Evolutionary conservation across 2,329 filamentous ascomycete genomes (phyloP), one percentile per base, ranked within the genome.

Genomic region (Colletotrichum aenigma): DNA sequence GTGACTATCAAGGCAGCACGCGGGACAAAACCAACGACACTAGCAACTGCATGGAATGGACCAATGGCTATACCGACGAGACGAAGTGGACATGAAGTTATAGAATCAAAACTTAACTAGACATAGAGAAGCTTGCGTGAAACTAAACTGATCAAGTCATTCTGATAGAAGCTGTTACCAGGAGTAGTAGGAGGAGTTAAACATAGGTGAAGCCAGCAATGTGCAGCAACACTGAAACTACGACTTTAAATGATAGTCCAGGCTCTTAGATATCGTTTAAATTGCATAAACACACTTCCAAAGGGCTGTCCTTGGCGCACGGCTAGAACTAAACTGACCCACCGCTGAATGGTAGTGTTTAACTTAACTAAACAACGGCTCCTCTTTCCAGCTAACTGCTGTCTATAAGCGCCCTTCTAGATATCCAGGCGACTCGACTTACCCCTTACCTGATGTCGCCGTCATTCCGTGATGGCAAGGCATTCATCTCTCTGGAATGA

Each of bases 91-190:
- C 36, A 38, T 0, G 16, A 38, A 43, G 18, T n/a, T 18, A 43
- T 1, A 43, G 38, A n/a, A 38, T 6, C 3, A n/a, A 10, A 1
- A 6, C 6, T 1, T 18, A 6, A 43, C 9, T n/a, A n/a, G 1
- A n/a, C 12, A 43, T 9, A 10, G 18, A 43, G 38, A 18, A n/a
- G 38, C 16, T 43, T 43, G 2, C 4, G 8, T 18, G 8, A n/a
- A 12, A 43, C 1, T 0, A n/a, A 18, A 12, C 0, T 18, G 9
- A 43, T 43, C 16, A 6, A n/a, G 38, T n/a, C 4, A 18, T 43
- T 9, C 3, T 43, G 0, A 18, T n/a, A n/a, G 18, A 10, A n/a
- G 18, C 16, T n/a, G 18, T 43, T 4, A 1, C 18, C 1, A 10
- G 8, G 18, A n/a, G 16, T n/a, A 0, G 36, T 6, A 43, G 18